Conservation (phyloP, 495 filamentous ascomycete species). For the Lasiosphaeria hispida region DNA sequence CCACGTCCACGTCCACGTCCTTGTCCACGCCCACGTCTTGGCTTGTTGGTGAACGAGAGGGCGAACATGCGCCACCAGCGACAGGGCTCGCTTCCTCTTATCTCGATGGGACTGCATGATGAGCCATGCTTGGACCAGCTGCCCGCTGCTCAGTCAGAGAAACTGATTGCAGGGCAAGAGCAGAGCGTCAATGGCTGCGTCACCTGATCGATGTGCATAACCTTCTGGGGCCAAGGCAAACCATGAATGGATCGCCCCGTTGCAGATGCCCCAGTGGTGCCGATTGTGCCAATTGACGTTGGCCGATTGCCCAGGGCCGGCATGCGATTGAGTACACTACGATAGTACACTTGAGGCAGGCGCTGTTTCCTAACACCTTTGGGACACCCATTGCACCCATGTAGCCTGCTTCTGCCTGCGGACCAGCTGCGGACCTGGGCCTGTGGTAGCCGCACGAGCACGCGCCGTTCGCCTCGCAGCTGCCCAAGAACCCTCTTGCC, state of each 20-base stretch:
- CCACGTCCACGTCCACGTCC: no score
- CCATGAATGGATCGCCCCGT: slow-evolving; percentile 24
- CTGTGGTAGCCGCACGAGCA: background rate
- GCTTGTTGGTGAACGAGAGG: slow-evolving; percentile 6
- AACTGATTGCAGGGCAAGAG: slow-evolving; percentile 7
- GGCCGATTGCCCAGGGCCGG: slow-evolving; percentile 10
- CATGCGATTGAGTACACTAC: background rate
- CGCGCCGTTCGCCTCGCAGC: background rate
- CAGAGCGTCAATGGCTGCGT: slow-evolving; percentile 21
- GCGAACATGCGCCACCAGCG: slow-evolving; percentile 2
- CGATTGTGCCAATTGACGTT: slow-evolving; percentile 1
- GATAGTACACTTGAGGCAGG: no score
- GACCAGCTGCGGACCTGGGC: background rate
- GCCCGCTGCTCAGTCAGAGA: background rate
- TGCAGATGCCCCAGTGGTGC: background rate
- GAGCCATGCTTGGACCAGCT: background rate
- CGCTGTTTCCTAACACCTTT: slow-evolving; percentile 1
- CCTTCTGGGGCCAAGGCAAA: slow-evolving; percentile 7
- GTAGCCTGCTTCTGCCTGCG: background rate
- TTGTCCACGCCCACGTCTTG: background rate
- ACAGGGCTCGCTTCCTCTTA: slow-evolving; percentile 10
- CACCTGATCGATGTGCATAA: slow-evolving; percentile 35
- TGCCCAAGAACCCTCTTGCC: no score
- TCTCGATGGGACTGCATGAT: slow-evolving; percentile 1
- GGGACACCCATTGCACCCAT: background rate